A percentile compares a stretch with the other conserved stretches of the same genome.
phyloP scores from a whole-genome alignment of 2,329 filamentous ascomycete species.

The Aureobasidium namibiae region DNA sequence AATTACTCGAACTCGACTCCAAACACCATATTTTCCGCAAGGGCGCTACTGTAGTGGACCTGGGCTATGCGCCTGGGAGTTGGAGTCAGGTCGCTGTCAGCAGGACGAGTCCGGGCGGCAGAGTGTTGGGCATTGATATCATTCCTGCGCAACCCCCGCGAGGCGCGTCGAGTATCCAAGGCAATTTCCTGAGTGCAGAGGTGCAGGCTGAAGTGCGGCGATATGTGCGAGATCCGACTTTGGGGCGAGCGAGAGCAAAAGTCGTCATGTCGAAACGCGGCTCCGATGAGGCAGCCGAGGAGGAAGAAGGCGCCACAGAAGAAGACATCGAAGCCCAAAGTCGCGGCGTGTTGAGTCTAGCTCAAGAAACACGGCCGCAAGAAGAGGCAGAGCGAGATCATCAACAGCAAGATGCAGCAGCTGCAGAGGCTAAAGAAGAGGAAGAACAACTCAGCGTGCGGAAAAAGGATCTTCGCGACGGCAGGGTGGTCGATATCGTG shows the following conservation, averaged over 20 bases:
- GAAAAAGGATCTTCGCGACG: conserved; percentile 32
- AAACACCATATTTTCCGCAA: conserved; percentile 70
- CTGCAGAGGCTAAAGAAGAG: conserved; percentile 19
- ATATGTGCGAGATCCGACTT: conserved; percentile 60
- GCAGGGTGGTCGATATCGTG: conserved; percentile 75
- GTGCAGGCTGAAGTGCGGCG: conserved; percentile 71
- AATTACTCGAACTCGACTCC: conserved; percentile 81
- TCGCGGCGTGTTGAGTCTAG: conserved; percentile 59
- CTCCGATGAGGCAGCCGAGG: conserved; percentile 27
- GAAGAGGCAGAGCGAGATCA: conserved; percentile 21
- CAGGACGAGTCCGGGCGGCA: conserved; percentile 65
- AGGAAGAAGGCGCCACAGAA: conserved; percentile 24
- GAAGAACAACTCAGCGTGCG: conserved; percentile 24
- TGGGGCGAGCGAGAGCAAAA: conserved; percentile 43
- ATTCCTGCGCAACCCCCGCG: conserved; percentile 85
- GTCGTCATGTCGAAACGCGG: conserved; percentile 18
- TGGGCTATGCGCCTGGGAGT: conserved; percentile 67
- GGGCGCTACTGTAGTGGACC: conserved; percentile 81
- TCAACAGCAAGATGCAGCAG: conserved; percentile 17
- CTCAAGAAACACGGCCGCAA: conserved; percentile 24
- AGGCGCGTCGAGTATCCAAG: conserved; percentile 91
- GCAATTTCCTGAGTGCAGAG: conserved; percentile 71
- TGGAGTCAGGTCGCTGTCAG: conserved; percentile 74
- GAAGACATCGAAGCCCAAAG: conserved; percentile 34
- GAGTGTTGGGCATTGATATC: conserved; percentile 85